Base-by-base conservation (phyloP, 257 asterid genomes). In the Jasminum sambac region DNA sequence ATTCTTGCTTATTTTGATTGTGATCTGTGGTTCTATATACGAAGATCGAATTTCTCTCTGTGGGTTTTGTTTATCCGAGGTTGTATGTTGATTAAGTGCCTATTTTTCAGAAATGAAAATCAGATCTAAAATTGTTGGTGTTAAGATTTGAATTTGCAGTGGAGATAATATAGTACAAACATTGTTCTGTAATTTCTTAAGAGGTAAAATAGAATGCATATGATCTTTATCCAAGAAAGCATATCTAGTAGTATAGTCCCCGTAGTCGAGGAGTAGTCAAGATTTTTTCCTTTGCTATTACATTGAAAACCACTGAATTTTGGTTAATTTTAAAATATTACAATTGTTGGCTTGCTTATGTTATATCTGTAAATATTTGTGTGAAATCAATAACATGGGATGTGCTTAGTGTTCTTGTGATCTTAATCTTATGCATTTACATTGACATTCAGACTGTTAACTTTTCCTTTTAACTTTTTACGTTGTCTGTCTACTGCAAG, bases 21-120 rank as follows among this genome's bases (percentile, higher is more conserved):
- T 67, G 61, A 57, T 66, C 62, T 21, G 43, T 34, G 14, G 11
- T 24, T 14, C 43, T 23, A 8, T 68, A 46, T 41, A 57, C 34
- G 68, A 70, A 78, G 82, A 80, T 78, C 80, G 72, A 39, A 71
- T 64, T 55, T 80, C 77, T 30, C 36, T 62, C 48, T 39, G 44
- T 67, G 72, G 76, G 71, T 64, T 55, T 75, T 50, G 59, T 24
- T 64, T 5, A 17, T 46, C 40, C 16, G 25, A 58, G 7, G 38
- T 26, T 74, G 67, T 23, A 34, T 24, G 17, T 50, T 46, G 42
- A 14, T 55, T 23, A 44, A 58, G 13, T 66, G 63, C 50, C 50
- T 5, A 42, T 48, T 66, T 37, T 30, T 30, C 16, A 69, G 77
- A 69, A 46, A 62, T 63, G 71, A 48, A 40, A 61, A 60, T 64